Conservation (phyloP, 257 asterid species). For the Ocimum tenuiflorum region DNA sequence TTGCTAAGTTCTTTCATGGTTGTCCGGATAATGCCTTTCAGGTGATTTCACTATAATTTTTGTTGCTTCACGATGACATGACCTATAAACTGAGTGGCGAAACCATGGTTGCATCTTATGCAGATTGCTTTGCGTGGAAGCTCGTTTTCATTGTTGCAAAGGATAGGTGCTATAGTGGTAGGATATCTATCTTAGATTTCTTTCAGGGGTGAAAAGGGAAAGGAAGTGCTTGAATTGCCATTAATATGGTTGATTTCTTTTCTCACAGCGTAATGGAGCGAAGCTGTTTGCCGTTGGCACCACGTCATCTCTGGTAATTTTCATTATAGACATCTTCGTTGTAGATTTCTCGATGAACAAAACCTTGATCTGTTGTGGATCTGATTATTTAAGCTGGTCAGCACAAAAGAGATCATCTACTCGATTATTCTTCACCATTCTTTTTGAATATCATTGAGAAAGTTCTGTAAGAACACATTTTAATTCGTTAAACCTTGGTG, state of each 20-base stretch:
- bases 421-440: not conserved
- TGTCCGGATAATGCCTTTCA: slow-evolving; percentile 97
- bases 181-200: slow-evolving; percentile 5
- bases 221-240: not conserved
- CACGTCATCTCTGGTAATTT: slow-evolving; percentile 75
- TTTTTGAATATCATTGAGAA: not conserved
- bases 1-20: slow-evolving; percentile 66
- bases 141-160: slow-evolving; percentile 66
- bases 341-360: not conserved
- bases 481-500: not conserved
- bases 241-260: slow-evolving; percentile 6
- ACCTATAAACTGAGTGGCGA: slow-evolving; percentile 1
- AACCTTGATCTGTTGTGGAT: not conserved
- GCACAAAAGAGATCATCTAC: not conserved
- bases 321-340: not conserved
- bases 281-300: slow-evolving; percentile 92
- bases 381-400: not conserved
- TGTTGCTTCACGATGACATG: not conserved
- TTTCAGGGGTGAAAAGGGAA: not conserved
- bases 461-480: not conserved
- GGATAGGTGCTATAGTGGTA: slow-evolving; percentile 82
- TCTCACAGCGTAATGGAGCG: slow-evolving; percentile 68
- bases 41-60: slow-evolving; percentile 28
- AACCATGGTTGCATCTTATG: slow-evolving; percentile 9
- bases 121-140: slow-evolving; percentile 78